Evolutionary conservation across 2,329 filamentous ascomycete genomes (phyloP).

Genomic region (Sporothrix variecibatus): DNA sequence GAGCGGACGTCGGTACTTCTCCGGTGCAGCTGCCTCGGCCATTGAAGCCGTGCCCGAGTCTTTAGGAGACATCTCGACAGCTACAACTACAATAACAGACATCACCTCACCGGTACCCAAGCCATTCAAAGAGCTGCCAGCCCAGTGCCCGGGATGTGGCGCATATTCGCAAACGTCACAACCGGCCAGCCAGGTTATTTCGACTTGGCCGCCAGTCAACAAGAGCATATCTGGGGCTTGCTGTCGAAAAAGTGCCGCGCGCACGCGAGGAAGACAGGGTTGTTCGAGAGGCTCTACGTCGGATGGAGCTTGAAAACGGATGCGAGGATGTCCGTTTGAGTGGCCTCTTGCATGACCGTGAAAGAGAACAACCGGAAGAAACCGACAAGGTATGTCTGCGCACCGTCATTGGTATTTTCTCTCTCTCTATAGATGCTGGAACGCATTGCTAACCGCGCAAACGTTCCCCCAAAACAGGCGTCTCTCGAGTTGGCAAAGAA

Average conservation of each 20-base stretch:
- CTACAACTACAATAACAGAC: background rate
- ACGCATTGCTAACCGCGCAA: background rate
- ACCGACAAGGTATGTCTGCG: background rate
- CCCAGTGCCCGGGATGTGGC: conserved; percentile 65
- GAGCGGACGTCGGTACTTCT: background rate
- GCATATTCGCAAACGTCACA: conserved; percentile 61
- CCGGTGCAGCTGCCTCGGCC: background rate
- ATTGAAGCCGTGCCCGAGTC: background rate
- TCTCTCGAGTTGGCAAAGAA: background rate
- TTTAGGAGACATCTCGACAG: background rate
- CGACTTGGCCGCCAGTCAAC: conserved; percentile 54
- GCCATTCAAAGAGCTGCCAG: conserved; percentile 45
- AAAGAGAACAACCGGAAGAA: conserved; percentile 11
- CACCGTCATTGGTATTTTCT: background rate
- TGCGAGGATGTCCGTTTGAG: conserved; percentile 50
- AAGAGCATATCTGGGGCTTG: conserved; percentile 47
- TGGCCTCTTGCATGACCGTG: conserved; percentile 34
- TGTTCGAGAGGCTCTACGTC: conserved; percentile 48
- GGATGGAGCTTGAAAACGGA: conserved; percentile 46
- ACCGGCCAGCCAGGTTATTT: conserved; percentile 59
- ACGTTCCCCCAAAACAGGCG: background rate
- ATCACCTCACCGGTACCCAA: background rate
- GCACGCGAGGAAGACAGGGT: conserved; percentile 48
- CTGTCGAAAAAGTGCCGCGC: conserved; percentile 32
- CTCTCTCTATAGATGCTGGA: no score